phyloP scores from a whole-genome alignment of 2,329 filamentous ascomycete genomes.

The Penicillium thymicola region DNA sequence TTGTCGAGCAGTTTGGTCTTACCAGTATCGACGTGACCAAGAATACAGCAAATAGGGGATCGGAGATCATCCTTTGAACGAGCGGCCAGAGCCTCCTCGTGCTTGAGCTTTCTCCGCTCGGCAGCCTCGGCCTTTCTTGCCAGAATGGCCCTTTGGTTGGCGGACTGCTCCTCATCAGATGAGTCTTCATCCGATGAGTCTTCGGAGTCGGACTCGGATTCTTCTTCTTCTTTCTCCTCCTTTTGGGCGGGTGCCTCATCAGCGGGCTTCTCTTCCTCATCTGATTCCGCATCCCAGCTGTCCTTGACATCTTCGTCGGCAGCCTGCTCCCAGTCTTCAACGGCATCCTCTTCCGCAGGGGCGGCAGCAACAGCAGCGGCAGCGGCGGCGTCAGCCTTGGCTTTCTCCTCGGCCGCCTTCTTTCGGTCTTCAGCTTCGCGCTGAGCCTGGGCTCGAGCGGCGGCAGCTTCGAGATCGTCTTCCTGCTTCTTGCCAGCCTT shows the following conservation, averaged over 20 bases:
- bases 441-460: conserved; percentile 45
- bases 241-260: conserved; percentile 32
- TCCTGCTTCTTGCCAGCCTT: conserved; percentile 64
- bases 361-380: conserved; percentile 45
- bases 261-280: conserved; percentile 55
- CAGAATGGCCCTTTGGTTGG: conserved; percentile 67
- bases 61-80: conserved; percentile 91
- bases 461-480: conserved; percentile 52
- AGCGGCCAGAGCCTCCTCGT: conserved; percentile 86
- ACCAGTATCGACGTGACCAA: conserved; percentile 98
- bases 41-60: conserved; percentile 98
- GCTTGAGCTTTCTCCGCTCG: conserved; percentile 81
- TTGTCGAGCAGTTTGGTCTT: conserved; percentile 99
- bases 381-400: conserved; percentile 73
- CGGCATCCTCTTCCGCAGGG: conserved; percentile 53
- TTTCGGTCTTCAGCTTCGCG: conserved; percentile 52
- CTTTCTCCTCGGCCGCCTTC: conserved; percentile 71
- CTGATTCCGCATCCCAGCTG: conserved; percentile 74
- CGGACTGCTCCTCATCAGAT: conserved; percentile 66
- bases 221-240: conserved; percentile 26
- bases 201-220: conserved; percentile 34
- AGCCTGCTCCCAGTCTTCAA: conserved; percentile 83
- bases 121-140: conserved; percentile 84
- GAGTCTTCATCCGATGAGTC: conserved; percentile 51
- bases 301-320: conserved; percentile 81